Conservation (phyloP, 345 rosid genomes). For the Psidium friedrichsthalianum region DNA sequence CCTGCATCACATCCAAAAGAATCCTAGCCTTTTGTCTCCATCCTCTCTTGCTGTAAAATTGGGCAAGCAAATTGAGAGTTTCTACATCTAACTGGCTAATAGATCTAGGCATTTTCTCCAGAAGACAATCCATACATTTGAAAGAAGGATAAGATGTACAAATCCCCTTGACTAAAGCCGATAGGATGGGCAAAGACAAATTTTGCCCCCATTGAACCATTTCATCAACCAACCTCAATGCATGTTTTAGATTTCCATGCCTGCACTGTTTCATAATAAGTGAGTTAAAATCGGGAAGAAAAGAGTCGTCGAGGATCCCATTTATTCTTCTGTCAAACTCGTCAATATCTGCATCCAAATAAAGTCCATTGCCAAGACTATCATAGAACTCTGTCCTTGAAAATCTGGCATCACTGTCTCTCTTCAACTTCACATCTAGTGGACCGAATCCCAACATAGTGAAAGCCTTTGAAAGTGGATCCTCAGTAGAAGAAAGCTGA, state of each 20-base stretch:
- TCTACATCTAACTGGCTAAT: slow-evolving; percentile 45
- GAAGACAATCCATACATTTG: slow-evolving; percentile 23
- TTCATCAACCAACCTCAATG: slow-evolving; percentile 37
- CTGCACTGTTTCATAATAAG: slow-evolving; percentile 31
- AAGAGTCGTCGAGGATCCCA: slow-evolving; percentile 31
- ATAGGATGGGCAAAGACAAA: slow-evolving; percentile 25
- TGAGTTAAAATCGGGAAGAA: slow-evolving; percentile 42
- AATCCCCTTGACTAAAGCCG: slow-evolving; percentile 32
- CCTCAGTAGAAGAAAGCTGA: slow-evolving; percentile 32
- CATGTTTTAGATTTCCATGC: slow-evolving; percentile 24
- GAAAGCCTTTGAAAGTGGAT: slow-evolving; percentile 56
- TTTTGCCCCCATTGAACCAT: slow-evolving; percentile 68
- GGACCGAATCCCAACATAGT: slow-evolving; percentile 45
- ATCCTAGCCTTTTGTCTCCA: slow-evolving; percentile 31
- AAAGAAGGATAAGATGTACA: slow-evolving; percentile 26
- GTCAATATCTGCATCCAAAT: slow-evolving; percentile 52
- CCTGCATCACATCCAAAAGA: slow-evolving; percentile 39
- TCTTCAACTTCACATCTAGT: slow-evolving; percentile 47
- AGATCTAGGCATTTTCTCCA: slow-evolving; percentile 44
- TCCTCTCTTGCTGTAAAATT: slow-evolving; percentile 49
- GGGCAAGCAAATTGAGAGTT: slow-evolving; percentile 41
- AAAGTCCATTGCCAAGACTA: slow-evolving; percentile 74
- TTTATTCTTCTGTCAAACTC: slow-evolving; percentile 41
- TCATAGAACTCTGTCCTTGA: slow-evolving; percentile 65
- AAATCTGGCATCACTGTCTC: slow-evolving; percentile 45